A percentile compares a stretch with the other conserved stretches of the same genome.
phyloP scores from a whole-genome alignment of 371 early-diverging fungal genomes.

The Batkoa obscura region DNA sequence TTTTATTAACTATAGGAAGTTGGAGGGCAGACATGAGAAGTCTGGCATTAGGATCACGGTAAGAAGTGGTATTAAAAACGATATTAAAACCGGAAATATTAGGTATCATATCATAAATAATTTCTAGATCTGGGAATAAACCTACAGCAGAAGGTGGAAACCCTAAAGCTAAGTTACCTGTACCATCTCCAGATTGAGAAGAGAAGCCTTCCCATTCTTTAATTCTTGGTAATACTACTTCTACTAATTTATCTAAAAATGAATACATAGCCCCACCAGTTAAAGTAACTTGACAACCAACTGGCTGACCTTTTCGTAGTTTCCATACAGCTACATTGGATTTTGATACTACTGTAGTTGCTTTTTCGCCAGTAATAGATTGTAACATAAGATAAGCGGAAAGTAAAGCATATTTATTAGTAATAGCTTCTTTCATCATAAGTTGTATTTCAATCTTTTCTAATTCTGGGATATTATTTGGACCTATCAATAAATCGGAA shows the following conservation, averaged over 20 bases:
- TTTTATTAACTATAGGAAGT: conserved; percentile 44
- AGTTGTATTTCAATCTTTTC: conserved; percentile 50
- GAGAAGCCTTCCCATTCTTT: conserved; percentile 78
- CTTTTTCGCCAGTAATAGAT: conserved; percentile 64
- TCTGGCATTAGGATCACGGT: conserved; percentile 60
- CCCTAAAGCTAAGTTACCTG: conserved; percentile 68
- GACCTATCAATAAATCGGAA: background rate
- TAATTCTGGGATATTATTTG: conserved; percentile 28
- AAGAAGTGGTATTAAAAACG: conserved; percentile 65
- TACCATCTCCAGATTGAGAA: conserved; percentile 54
- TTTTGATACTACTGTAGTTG: conserved; percentile 63
- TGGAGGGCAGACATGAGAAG: conserved; percentile 75
- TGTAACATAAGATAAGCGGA: conserved; percentile 81
- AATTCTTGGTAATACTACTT: conserved; percentile 81
- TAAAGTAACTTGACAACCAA: conserved; percentile 60
- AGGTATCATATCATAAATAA: conserved; percentile 81
- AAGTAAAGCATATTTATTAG: conserved; percentile 72
- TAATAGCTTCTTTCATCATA: conserved; percentile 65
- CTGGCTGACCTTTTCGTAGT: conserved; percentile 72
- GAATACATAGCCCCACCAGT: conserved; percentile 75
- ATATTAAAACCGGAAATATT: conserved; percentile 72
- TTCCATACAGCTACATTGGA: conserved; percentile 66
- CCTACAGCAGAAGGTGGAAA: conserved; percentile 65
- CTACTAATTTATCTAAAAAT: conserved; percentile 85
- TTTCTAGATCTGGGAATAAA: conserved; percentile 91